A percentile compares a stretch with the other conserved stretches of the same genome.
These are phyloP conservation scores for Cyclostephanos invisitatus DNA, from an alignment of 108 stramenopile genomes.

Conservation along the genomic window DNA sequence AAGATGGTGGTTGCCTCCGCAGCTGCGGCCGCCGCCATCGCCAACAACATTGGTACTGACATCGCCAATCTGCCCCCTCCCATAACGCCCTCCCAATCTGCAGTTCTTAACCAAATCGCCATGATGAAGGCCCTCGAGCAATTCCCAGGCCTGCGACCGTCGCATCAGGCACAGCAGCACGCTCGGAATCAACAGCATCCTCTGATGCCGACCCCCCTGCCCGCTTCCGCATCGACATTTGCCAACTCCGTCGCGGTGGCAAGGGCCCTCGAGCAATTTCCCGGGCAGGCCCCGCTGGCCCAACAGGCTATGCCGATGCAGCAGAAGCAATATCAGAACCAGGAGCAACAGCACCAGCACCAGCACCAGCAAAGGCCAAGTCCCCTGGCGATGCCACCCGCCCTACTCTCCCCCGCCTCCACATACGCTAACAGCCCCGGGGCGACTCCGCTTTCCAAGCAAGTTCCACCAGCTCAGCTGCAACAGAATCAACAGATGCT, in stretches of 20 bases:
- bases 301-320: not conserved
- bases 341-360: not conserved
- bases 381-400: not conserved
- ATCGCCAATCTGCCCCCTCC: not conserved
- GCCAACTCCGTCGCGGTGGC: conserved; percentile 14
- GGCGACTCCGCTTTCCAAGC: conserved; percentile 6
- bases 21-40: not conserved
- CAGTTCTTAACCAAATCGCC: not conserved
- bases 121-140: conserved; percentile 32
- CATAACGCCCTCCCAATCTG: not conserved
- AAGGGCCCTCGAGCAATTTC: conserved; percentile 32
- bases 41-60: not conserved
- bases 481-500: not conserved
- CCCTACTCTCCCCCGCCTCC: not conserved
- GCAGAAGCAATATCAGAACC: conserved; percentile 1
- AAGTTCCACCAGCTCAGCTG: not conserved
- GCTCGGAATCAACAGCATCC: not conserved
- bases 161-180: not conserved
- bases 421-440: not conserved
- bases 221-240: not conserved
- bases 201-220: not conserved
- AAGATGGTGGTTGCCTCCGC: not conserved
- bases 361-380: not conserved
- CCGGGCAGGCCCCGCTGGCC: conserved; percentile 1
- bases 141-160: conserved; percentile 1